Evolutionary conservation across 2,329 filamentous ascomycete genomes (phyloP).

Genomic region (Cercospora sp.): DNA sequence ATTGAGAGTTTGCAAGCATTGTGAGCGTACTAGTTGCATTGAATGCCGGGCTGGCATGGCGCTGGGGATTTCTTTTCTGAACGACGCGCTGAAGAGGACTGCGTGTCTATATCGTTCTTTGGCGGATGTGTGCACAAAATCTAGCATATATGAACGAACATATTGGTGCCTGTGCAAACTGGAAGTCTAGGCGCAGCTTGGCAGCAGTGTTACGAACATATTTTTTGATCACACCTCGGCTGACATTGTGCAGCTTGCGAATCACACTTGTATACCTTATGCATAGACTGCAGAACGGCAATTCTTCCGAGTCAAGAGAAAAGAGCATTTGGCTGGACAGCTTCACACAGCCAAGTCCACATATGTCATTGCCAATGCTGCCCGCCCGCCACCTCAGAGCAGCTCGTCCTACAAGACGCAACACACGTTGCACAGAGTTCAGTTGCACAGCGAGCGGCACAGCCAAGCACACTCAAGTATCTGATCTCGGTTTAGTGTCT

Average conservation of each 20-base stretch:
- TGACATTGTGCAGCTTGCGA: background rate
- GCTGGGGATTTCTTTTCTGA: background rate
- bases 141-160: background rate
- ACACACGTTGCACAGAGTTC: background rate
- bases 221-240: background rate
- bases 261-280: background rate
- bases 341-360: background rate
- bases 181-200: background rate
- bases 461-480: background rate
- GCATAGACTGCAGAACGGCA: background rate
- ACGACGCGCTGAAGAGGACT: background rate
- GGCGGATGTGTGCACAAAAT: background rate
- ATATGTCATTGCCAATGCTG: conserved; percentile 12
- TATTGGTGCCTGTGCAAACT: background rate
- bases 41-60: conserved; percentile 4
- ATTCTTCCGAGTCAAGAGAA: background rate
- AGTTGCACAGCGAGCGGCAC: background rate
- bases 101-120: background rate
- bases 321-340: background rate
- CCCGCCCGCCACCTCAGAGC: background rate
- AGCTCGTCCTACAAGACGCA: background rate
- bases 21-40: conserved; percentile 12
- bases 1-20: conserved; percentile 1
- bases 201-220: background rate
- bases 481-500: background rate